phyloP scores from a whole-genome alignment of 2,329 filamentous ascomycete species.

The Coleophoma cylindrospora region DNA sequence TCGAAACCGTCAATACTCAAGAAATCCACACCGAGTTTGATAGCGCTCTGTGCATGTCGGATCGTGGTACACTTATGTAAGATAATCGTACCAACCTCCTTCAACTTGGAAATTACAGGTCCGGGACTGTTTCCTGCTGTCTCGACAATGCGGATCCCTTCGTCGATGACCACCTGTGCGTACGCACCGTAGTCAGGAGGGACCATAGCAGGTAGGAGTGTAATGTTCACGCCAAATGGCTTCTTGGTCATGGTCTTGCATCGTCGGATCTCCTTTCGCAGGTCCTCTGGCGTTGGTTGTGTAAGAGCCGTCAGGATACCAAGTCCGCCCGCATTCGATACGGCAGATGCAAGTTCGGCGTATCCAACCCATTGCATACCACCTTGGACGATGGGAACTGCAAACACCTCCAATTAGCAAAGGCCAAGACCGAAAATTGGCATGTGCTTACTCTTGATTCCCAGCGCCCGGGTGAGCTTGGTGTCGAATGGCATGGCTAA shows the following conservation, averaged over 20 bases:
- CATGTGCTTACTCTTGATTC: conserved; percentile 5
- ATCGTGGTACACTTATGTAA: conserved; percentile 98
- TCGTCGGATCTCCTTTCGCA: conserved; percentile 87
- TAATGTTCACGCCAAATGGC: conserved; percentile 93
- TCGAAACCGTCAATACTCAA: conserved; percentile 96
- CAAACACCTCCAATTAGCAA: not conserved
- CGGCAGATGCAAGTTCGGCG: conserved; percentile 70
- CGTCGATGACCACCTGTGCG: conserved; percentile 87
- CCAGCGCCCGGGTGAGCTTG: conserved; percentile 22
- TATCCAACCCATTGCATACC: conserved; percentile 87
- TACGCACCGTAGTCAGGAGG: conserved; percentile 92
- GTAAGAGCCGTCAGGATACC: conserved; percentile 85
- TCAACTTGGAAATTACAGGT: conserved; percentile 84
- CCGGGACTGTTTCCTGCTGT: conserved; percentile 88
- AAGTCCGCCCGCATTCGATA: conserved; percentile 77
- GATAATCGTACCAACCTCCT: conserved; percentile 71
- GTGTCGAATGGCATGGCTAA: conserved; percentile 32
- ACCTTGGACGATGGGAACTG: conserved; percentile 78
- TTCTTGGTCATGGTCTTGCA: conserved; percentile 74
- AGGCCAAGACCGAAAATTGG: not conserved
- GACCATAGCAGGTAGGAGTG: conserved; percentile 81
- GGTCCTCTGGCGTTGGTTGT: conserved; percentile 84
- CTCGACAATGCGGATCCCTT: conserved; percentile 87
- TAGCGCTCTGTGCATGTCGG: conserved; percentile 82
- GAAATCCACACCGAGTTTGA: conserved; percentile 95